phyloP scores from a whole-genome alignment of 2,329 filamentous ascomycete genomes.

The Didymella keratinophila region DNA sequence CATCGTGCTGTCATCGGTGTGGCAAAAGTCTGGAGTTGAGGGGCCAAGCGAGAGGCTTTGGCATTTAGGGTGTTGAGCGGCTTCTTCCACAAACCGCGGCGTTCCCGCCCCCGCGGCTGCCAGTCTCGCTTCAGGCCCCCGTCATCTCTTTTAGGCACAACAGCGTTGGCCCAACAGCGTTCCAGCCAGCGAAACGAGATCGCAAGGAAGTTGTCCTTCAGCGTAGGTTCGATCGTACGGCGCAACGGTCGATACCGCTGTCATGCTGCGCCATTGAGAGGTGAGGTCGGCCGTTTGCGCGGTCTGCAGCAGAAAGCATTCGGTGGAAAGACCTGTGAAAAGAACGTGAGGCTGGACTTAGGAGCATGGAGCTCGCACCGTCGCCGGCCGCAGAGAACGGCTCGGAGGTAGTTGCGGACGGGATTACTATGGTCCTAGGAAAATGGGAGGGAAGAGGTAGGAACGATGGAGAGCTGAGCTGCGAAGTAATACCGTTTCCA shows the following conservation, averaged over 20 bases:
- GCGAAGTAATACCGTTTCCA: neutral
- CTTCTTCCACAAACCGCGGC: neutral
- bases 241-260: neutral
- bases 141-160: neutral
- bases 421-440: neutral
- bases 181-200: neutral
- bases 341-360: neutral
- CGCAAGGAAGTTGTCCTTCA: neutral
- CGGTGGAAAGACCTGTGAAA: neutral
- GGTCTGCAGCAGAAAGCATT: neutral
- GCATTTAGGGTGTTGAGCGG: conserved; percentile 1
- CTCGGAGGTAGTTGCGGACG: neutral
- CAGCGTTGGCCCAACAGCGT: neutral
- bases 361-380: neutral
- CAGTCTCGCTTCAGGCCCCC: neutral
- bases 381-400: neutral
- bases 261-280: neutral
- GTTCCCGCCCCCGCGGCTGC: neutral
- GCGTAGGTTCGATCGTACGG: neutral
- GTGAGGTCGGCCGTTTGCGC: too few relatives aligned
- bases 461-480: neutral
- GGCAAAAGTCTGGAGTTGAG: neutral
- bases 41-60: neutral
- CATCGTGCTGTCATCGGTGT: neutral
- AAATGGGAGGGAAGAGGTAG: neutral